Base-by-base conservation (phyloP, 192 early-diverging fungal species). In the Podila clonocystis region DNA sequence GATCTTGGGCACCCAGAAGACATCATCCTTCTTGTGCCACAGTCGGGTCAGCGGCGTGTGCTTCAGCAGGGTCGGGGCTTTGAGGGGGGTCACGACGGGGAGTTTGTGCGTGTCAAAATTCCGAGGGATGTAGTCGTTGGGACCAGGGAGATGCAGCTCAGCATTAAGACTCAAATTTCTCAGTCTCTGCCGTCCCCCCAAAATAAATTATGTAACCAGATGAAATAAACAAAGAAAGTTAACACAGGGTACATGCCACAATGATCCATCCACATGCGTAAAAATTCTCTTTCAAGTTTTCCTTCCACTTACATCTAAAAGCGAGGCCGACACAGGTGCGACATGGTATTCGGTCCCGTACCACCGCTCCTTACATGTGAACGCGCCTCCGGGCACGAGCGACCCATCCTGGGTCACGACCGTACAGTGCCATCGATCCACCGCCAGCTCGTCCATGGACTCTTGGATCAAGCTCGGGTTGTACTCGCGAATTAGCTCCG, bases 21-120 rank as follows among this genome's bases (percentile, higher is more conserved):
- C 91, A 83, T 97, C 95, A 82, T 99, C 97, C 75, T 94, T 94
- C 74, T 97, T 97, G 85, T 95, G 90, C 97, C 97, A 99, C 72
- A 98, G 68, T 50, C 95, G 91, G 29, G 87, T 48, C 12, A 78
- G n/a, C 0, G 78, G 45, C 9, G 87, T 86, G n/a, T 94, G 89
- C 29, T 69, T 73, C 61, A 95, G 84, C 50, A 96, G 80, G 26
- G 65, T 52, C 5, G 94, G 91, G 20, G 67, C 50, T 19, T 63
- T 77, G 19, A 64, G 9, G 1, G 67, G 86, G 66, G 52, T 50
- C n/a, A 36, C 34, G 26, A 71, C 70, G 28, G 75, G 55, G 30
- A 67, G 57, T 33, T 85, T 83, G 59, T 87, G 63, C 19, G 93
- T 89, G 60, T 88, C 83, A 73, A 99, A 91, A 67, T 94, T 87